Evolutionary conservation across 768 basidiomycete genomes (phyloP).

Genomic region (Gymnopilus dilepis): DNA sequence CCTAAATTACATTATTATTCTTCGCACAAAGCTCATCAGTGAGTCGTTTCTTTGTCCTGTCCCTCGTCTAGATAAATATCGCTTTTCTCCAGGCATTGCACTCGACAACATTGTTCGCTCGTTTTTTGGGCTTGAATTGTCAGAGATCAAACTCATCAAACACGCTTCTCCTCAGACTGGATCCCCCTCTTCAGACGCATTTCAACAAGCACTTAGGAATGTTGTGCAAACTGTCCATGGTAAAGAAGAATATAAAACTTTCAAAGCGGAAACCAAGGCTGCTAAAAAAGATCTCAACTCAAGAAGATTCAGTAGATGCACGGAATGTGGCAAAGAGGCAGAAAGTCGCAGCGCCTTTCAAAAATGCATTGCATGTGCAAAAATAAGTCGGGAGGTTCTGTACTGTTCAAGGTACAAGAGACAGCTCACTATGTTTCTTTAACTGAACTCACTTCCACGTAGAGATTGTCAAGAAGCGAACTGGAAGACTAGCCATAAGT

Average conservation of each 20-base stretch:
- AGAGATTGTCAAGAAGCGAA: constrained; percentile 5
- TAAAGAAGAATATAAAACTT: background rate
- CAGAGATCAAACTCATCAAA: background rate
- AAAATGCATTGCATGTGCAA: background rate
- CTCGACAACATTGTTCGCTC: background rate
- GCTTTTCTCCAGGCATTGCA: background rate
- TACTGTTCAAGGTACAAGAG: background rate
- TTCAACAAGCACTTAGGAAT: too few relatives aligned
- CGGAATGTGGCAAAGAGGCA: background rate
- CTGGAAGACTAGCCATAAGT: background rate
- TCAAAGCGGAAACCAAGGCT: background rate
- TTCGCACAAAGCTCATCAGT: background rate
- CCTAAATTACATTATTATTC: background rate
- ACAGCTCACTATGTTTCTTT: too few relatives aligned
- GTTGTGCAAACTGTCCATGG: background rate
- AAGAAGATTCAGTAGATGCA: background rate
- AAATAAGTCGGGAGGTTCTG: background rate
- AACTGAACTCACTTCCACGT: too few relatives aligned
- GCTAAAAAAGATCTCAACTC: background rate
- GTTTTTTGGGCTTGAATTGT: background rate
- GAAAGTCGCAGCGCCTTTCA: background rate
- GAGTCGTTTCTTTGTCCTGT: too few relatives aligned
- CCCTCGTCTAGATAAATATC: too few relatives aligned
- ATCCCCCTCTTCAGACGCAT: too few relatives aligned
- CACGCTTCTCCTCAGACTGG: background rate